A percentile compares a stretch with the other conserved stretches of the same genome.
Evolutionary conservation across 192 early-diverging fungal species (phyloP).

Genomic region (Lunasporangiospora selenospora): DNA sequence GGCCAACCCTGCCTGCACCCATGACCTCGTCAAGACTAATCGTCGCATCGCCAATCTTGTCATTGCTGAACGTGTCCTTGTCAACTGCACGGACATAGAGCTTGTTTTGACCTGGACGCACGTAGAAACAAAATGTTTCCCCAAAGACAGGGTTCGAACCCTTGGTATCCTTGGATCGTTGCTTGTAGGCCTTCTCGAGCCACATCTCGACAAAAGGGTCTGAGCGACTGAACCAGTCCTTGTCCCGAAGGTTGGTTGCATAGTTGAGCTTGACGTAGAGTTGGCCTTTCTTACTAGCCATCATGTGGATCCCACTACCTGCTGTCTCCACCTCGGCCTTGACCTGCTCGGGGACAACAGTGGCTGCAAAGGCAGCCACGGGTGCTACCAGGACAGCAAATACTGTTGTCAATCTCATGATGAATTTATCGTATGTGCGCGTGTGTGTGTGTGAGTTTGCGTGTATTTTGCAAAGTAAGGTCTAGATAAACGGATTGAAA

Average conservation of each 20-base stretch:
- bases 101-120: conserved; percentile 24
- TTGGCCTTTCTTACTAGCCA: conserved; percentile 5
- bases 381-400: conserved; percentile 3
- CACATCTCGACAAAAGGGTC: conserved; percentile 18
- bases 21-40: conserved; percentile 14
- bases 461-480: too few relatives aligned
- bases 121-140: conserved; percentile 11
- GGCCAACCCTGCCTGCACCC: background rate
- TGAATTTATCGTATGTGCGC: too few relatives aligned
- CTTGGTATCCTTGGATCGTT: conserved; percentile 18
- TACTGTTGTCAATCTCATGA: conserved; percentile 10
- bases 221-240: conserved; percentile 8
- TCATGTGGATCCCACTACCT: conserved; percentile 2
- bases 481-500: background rate
- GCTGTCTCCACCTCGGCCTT: background rate
- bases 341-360: background rate
- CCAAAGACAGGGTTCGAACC: conserved; percentile 1
- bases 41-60: conserved; percentile 39
- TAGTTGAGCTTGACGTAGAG: conserved; percentile 12
- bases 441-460: too few relatives aligned
- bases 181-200: conserved; percentile 17
- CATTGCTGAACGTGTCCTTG: conserved; percentile 33
- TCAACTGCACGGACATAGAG: conserved; percentile 39
- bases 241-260: conserved; percentile 8
- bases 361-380: conserved; percentile 2